These are phyloP conservation scores for Toxicodendron radicans DNA, from an alignment of 345 rosid species.

Conservation along the genomic window DNA sequence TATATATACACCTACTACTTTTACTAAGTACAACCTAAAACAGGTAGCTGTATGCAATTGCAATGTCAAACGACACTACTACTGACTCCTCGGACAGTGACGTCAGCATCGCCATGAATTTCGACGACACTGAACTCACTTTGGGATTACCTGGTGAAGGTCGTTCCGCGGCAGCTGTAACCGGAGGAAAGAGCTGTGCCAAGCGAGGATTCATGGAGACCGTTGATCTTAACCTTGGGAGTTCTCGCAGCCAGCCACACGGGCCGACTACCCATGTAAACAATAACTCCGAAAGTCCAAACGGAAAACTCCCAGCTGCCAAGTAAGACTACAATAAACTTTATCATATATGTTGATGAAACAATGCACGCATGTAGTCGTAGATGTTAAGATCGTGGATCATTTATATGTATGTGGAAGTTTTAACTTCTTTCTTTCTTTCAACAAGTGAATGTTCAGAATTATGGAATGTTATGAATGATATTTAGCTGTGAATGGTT, in stretches of 20 bases:
- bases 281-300: background rate
- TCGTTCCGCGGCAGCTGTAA: background rate
- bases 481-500: background rate
- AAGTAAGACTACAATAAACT: slow-evolving; percentile 8
- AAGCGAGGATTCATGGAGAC: slow-evolving; percentile 19
- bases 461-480: background rate
- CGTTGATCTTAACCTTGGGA: slow-evolving; percentile 9
- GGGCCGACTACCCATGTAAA: background rate
- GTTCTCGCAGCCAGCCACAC: background rate
- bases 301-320: slow-evolving; percentile 14
- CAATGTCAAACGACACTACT: slow-evolving; percentile 2
- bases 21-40: background rate
- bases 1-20: background rate
- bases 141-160: slow-evolving; percentile 25
- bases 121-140: slow-evolving; percentile 30
- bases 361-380: too few species aligned
- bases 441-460: background rate
- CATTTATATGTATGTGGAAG: too few species aligned
- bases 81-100: slow-evolving; percentile 15
- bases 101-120: slow-evolving; percentile 12
- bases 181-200: background rate
- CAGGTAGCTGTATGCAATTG: background rate
- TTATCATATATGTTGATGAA: background rate
- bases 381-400: too few species aligned
- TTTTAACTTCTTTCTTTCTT: too few species aligned